Evolutionary conservation across 768 basidiomycete species (phyloP), one percentile per base, ranked within the genome.

Genomic region (Podaxis mareebaensis): DNA sequence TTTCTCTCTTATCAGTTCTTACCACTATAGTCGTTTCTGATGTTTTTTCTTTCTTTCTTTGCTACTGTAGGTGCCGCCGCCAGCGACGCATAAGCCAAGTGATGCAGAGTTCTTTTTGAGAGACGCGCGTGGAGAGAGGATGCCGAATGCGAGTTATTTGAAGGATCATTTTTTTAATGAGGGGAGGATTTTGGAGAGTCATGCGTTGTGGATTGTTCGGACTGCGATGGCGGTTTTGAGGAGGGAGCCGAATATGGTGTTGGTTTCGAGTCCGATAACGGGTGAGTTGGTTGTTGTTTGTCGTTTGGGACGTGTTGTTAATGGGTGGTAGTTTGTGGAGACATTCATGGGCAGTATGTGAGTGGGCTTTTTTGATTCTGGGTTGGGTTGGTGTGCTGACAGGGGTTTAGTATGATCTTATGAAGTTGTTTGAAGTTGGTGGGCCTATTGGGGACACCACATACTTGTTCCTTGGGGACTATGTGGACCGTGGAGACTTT

Each of bases 261-360:
- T 89, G 54, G 88, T 98, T 10, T 87, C 87, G 62, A 92, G 95
- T 64, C 95, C 95, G 20, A 91, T 97, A 38, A 97, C 94, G 44
- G 92, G 94, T 95, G 69, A 67, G 91, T 81, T 28, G n/a, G 20
- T 57, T 20, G 44, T 46, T 49, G 22, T 36, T 60, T 59, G 60
- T 52, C 39, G 20, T 42, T 53, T 53, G 28, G 12, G 13, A 22
- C 53, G 36, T 51, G 44, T 57, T 24, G 52, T 44, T 52, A 13
- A 36, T 40, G 13, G 38, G 30, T 60, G 36, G 28, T 22, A 96
- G 95, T 98, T 67, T 96, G 95, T 71, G 96, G 96, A 22, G 96
- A 98, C 79, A 95, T 98, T 52, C 96, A 98, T 70, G 96, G 96
- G 10, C 96, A 98, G 90, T 98, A 94, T 75, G 95, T 96, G 79